Evolutionary conservation across 768 basidiomycete genomes (phyloP).

Genomic region (Flagelloscypha sp.): DNA sequence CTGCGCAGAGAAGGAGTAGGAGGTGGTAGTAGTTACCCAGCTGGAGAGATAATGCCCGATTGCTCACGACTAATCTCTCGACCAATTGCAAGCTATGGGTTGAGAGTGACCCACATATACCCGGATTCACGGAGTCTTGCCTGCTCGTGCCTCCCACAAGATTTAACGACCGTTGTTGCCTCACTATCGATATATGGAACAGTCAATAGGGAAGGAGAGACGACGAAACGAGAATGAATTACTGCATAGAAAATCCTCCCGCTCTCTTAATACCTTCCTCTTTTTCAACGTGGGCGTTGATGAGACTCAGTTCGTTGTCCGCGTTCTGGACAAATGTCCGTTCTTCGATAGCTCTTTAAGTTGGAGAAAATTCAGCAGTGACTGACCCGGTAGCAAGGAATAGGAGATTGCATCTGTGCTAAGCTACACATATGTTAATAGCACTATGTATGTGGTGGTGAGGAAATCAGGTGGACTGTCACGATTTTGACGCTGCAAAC

Average conservation of each 20-base stretch:
- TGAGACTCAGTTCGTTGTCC: conserved; percentile 47
- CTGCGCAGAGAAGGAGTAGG: too few species aligned
- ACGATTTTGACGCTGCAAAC: conserved; percentile 38
- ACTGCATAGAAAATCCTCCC: conserved; percentile 95
- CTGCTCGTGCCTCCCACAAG: too few species aligned
- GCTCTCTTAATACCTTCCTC: conserved; percentile 85
- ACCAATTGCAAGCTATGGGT: too few species aligned
- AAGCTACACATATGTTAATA: conserved; percentile 70
- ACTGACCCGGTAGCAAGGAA: conserved; percentile 46
- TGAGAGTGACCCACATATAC: too few species aligned
- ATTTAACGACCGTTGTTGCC: too few species aligned
- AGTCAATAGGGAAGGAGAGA: conserved; percentile 2
- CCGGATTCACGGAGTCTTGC: too few species aligned
- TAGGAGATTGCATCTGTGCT: conserved; percentile 48
- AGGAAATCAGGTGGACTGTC: conserved; percentile 75
- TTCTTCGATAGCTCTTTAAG: conserved; percentile 82
- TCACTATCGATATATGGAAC: too few species aligned
- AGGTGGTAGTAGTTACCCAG: too few species aligned
- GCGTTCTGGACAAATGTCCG: conserved; percentile 72
- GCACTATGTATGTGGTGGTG: conserved; percentile 89
- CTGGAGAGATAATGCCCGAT: too few species aligned
- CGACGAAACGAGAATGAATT: conserved; percentile 8
- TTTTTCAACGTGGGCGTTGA: conserved; percentile 76
- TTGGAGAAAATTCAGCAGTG: too few species aligned
- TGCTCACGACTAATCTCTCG: too few species aligned